Conservation (phyloP, 2,329 filamentous ascomycete genomes). For the Aschersonia sp. region DNA sequence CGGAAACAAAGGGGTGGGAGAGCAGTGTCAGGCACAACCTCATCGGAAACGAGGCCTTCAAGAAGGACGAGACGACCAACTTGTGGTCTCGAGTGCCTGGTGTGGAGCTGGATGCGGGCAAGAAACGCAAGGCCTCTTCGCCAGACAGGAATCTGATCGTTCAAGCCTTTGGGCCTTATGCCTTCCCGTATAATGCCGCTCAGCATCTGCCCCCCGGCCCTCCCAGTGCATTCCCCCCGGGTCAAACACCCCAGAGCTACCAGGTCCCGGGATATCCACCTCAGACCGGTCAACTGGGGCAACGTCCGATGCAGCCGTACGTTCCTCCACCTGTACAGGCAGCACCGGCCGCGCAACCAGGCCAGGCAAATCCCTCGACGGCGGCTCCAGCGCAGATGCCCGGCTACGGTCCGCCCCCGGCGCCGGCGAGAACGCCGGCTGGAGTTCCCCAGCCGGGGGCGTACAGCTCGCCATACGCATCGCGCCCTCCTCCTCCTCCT, state of each 20-base stretch:
- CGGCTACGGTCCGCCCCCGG: conserved; percentile 20
- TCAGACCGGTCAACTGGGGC: conserved; percentile 13
- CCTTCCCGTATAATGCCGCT: conserved; percentile 17
- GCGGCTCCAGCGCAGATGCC: conserved; percentile 18
- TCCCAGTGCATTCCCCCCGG: conserved; percentile 15
- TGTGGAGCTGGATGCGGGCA: conserved; percentile 44
- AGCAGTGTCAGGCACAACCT: conserved; percentile 51
- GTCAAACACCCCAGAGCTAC: conserved; percentile 19
- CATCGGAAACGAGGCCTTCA: conserved; percentile 46
- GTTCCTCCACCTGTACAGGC: conserved; percentile 4
- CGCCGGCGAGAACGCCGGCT: conserved; percentile 18
- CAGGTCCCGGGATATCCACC: conserved; percentile 18
- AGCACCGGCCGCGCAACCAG: conserved; percentile 12
- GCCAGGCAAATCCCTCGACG: conserved; percentile 8
- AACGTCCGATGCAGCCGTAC: conserved; percentile 16
- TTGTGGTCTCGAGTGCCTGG: conserved; percentile 43
- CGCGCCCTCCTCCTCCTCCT: conserved; percentile 17
- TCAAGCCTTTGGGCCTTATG: conserved; percentile 22
- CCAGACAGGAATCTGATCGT: conserved; percentile 31
- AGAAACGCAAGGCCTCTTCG: conserved; percentile 42
- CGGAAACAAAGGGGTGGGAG: conserved; percentile 51
- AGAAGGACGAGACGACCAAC: conserved; percentile 40
- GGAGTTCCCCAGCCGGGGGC: conserved; percentile 16
- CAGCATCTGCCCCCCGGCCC: conserved; percentile 19
- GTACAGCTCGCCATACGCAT: conserved; percentile 23